Evolutionary conservation across 2,329 filamentous ascomycete species (phyloP), one percentile per base, ranked within the genome.

Genomic region (Chrysoporthe puriensis): DNA sequence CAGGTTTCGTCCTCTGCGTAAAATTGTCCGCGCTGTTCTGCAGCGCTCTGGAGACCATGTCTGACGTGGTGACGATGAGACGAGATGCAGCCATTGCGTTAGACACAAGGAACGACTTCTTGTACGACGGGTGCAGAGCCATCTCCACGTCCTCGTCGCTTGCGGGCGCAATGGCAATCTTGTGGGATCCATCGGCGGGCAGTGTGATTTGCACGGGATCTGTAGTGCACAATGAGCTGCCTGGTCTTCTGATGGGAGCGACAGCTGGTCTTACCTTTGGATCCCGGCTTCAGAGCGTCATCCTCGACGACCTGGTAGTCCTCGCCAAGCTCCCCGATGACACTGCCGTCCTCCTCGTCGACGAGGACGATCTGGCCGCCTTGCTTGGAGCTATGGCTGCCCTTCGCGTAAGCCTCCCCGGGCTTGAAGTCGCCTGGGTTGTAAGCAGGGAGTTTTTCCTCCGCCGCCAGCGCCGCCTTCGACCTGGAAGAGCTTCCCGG

Each of bases 341-440:
- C 92, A 73, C 93, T 96, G 63, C 96, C 96, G 79, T 99, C 92
- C 77, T 98, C 95, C 79, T 99, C 96, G 75, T 99, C 94, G 18
- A 99, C 84, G 11, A 99, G 85, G 5, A 99, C 95, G 73, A 97
- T 95, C 77, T 96, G 90, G 18, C 94, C 92, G 46, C 87, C 78
- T 65, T 88, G 85, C 66, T 74, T 77, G 4, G 83, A 82, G 73
- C 87, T 89, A 63, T 86, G 83, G 73, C 86, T 88, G 18, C 88
- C 88, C 66, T 85, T 81, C 14, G 87, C 88, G 75, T 96, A 96
- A 0, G 83, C 93, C 78, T 96, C 89, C 16, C 94, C 94, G 0
- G 92, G 91, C 44, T 86, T 88, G 79, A 91, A 98, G 72, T 90
- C 86, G 34, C 88, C 88, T 0, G 95, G 95, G 76, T 97, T 94